These are phyloP conservation scores for Melastoma malabathricum DNA, from an alignment of 345 rosid genomes.

Conservation along the genomic window DNA sequence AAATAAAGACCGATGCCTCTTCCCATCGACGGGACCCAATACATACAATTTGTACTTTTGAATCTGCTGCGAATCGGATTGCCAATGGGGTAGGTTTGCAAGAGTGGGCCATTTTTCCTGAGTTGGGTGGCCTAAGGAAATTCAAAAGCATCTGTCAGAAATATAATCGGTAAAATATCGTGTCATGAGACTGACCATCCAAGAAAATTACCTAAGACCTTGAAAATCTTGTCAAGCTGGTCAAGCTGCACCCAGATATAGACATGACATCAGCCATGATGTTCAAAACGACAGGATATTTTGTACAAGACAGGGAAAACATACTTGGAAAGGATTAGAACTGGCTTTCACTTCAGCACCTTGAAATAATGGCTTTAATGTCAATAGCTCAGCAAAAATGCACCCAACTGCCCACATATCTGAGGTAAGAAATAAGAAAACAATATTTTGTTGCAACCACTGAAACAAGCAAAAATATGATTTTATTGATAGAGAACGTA, in stretches of 20 bases:
- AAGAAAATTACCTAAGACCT: slow-evolving; percentile 41
- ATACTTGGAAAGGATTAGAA: slow-evolving; percentile 64
- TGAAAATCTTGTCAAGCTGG: slow-evolving; percentile 98
- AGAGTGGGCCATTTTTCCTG: slow-evolving; percentile 90
- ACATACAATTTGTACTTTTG: slow-evolving; percentile 61
- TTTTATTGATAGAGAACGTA: no score
- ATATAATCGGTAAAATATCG: not conserved
- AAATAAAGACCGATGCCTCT: not conserved
- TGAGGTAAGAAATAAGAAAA: slow-evolving; percentile 11
- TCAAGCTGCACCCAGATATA: slow-evolving; percentile 28
- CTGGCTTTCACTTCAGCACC: slow-evolving; percentile 85
- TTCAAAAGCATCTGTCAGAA: not conserved
- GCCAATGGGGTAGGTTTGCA: slow-evolving; percentile 84
- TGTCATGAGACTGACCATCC: not conserved
- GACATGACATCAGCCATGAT: not conserved
- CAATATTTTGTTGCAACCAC: not conserved
- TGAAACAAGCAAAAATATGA: not conserved
- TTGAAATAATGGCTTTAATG: slow-evolving; percentile 93
- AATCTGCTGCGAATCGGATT: slow-evolving; percentile 53
- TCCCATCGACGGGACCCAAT: not conserved
- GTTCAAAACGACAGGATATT: not conserved
- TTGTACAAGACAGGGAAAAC: not conserved
- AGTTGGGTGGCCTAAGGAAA: slow-evolving; percentile 62
- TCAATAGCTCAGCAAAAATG: slow-evolving; percentile 90
- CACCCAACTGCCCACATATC: slow-evolving; percentile 99